These are phyloP conservation scores for Alternaria panax DNA, from an alignment of 2,329 filamentous ascomycete species.

Conservation along the genomic window DNA sequence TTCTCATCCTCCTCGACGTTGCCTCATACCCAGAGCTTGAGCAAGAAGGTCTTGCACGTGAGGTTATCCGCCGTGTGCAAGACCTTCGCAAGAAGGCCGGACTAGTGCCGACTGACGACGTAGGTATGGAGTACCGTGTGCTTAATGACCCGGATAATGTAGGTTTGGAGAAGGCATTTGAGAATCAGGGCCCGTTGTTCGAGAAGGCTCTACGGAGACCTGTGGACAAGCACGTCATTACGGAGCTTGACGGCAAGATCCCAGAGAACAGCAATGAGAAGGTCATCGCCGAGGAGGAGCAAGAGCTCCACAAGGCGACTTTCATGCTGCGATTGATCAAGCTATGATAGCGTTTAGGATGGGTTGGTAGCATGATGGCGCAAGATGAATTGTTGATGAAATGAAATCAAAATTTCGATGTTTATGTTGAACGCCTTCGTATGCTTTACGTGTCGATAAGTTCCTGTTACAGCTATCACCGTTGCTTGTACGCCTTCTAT, in stretches of 20 bases:
- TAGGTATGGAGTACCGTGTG: conserved; percentile 92
- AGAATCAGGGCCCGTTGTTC: conserved; percentile 71
- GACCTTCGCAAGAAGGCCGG: conserved; percentile 92
- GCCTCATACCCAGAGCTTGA: conserved; percentile 84
- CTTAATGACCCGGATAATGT: conserved; percentile 79
- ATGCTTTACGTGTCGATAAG: not conserved
- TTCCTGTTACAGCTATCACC: conserved; percentile 19
- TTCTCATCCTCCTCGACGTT: conserved; percentile 88
- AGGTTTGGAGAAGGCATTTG: conserved; percentile 74
- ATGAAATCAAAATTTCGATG: conserved; percentile 14
- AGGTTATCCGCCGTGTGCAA: conserved; percentile 93
- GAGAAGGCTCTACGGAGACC: conserved; percentile 80
- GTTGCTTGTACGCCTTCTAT: conserved; percentile 43
- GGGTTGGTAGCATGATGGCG: not conserved
- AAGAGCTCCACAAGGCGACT: conserved; percentile 83
- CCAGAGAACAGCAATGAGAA: conserved; percentile 59
- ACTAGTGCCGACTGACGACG: conserved; percentile 88
- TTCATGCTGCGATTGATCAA: conserved; percentile 79
- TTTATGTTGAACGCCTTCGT: not conserved
- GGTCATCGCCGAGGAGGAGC: conserved; percentile 81
- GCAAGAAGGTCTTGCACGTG: conserved; percentile 86
- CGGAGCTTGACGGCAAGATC: conserved; percentile 66
- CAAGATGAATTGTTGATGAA: conserved; percentile 21
- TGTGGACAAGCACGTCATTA: conserved; percentile 72
- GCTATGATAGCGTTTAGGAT: conserved; percentile 56